Conservation (phyloP, 306 rosid species). For the Myrica gale region DNA sequence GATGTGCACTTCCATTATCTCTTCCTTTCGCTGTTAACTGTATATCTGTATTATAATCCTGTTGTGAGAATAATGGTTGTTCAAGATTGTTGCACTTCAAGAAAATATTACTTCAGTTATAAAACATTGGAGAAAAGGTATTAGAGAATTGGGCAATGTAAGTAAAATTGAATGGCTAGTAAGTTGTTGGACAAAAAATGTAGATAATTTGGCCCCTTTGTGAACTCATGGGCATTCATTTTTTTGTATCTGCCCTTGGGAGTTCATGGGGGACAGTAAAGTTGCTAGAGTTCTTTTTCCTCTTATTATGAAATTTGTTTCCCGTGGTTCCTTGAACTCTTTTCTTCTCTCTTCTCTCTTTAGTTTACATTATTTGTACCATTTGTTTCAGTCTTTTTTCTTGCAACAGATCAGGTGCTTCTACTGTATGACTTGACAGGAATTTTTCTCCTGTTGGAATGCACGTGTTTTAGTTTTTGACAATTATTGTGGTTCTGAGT, state of each 20-base stretch:
- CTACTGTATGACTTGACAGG: background rate
- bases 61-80: background rate
- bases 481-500: background rate
- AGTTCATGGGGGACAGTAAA: background rate
- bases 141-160: background rate
- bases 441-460: background rate
- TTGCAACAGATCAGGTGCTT: background rate
- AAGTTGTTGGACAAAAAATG: background rate
- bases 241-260: background rate
- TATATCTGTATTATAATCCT: background rate
- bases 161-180: background rate
- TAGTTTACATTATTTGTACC: background rate
- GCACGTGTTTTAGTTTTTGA: background rate
- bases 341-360: background rate
- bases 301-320: background rate
- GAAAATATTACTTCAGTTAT: background rate
- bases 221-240: background rate
- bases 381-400: background rate
- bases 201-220: background rate
- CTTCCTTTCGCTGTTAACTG: background rate
- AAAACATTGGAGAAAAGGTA: background rate
- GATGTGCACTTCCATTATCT: conserved; percentile 20
- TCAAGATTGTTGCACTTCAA: background rate
- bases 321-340: background rate
- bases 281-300: background rate